Base-by-base conservation (phyloP, 129 eudicot species). In the Flaveria brownii region DNA sequence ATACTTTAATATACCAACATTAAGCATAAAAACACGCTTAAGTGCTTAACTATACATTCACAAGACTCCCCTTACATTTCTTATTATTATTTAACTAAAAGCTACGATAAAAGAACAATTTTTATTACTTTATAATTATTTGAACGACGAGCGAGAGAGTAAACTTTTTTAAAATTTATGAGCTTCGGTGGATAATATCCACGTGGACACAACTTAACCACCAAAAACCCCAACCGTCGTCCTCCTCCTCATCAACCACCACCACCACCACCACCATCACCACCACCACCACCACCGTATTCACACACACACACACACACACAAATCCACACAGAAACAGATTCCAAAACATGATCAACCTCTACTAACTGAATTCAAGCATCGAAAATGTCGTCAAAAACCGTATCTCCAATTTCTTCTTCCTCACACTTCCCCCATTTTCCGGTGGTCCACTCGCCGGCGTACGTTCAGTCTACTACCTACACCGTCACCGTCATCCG, bases 371-470 rank as follows among this genome's bases (percentile, higher is more conserved):
- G 74, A 62, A 76, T 39, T 76, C 30, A 23, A 63, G 25, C 43
- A 70, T 39, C 30, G 8, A 3, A 63, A 80, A 88, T 88, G 91
- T 83, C 86, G 80, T 36, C 74, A 47, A 68, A 64, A 63, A 2
- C 84, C 13, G 41, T 36, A 26, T 36, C 80, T 39, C 79, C 84
- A 16, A 67, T 71, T 6, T 51, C 84, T 60, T 78, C 87, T 7
- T 41, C 73, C 61, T 82, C 84, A 36, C 82, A 74, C 71, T 69
- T 85, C 52, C 86, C 82, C 71, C 88, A 76, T 43, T 71, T 81
- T 75, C 52, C 84, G 79, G 78, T 74, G 76, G 47, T 77, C 55
- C 78, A 77, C 3, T 82, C 82, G 6, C 84, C 82, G 55, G n/a
- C 84, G 2, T 30, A 52, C 68, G 51, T 80, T 30, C 30, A 70